Base-by-base conservation (phyloP, 768 basidiomycete species). In the Tricholomella constricta region DNA sequence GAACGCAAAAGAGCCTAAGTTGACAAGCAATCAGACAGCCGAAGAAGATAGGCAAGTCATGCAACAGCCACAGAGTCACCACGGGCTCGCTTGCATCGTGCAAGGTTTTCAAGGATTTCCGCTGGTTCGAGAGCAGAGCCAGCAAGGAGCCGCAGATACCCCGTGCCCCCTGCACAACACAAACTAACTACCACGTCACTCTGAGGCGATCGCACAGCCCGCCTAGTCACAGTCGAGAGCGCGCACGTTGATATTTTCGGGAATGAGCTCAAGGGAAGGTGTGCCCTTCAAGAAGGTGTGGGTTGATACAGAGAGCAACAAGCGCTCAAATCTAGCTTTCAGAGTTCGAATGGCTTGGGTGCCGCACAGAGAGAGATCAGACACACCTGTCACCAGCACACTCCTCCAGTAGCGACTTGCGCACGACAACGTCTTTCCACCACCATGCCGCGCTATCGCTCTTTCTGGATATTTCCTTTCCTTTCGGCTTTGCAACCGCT, bases 391-490 rank as follows among this genome's bases (percentile, higher is more conserved):
- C 78, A 20, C 82, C 80, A 22, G 68, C 59, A 57, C 80, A 83
- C 56, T 83, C 81, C 52, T 83, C 82, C 23, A 83, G 60, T 22
- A 83, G 57, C 7, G 82, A 82, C 58, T 78, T 83, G 25, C 82
- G 72, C 3, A 82, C 79, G 4, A 81, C 69, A 2, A 82, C 73
- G 45, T 81, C 78, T 62, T 73, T 80, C 83, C 83, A 84, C 82
- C 82, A 83, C 76, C 71, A 76, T 2, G 68, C 68, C 20, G 51
- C 36, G n/a, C n/a, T 19, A 11, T 43, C 41, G 5, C 17, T 32
- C 32, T 57, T 44, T 11, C 43, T 54, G 4, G 17, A 26, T 23
- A 26, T 20, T n/a, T 54, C 48, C 9, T 52, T 55, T 44, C 41
- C 44, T 40, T 54, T 60, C 2, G 44, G 35, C 25, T 69, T 70